Evolutionary conservation across 2,329 filamentous ascomycete genomes (phyloP), one percentile per base, ranked within the genome.

Genomic region (Cladosporium cucumerinum): DNA sequence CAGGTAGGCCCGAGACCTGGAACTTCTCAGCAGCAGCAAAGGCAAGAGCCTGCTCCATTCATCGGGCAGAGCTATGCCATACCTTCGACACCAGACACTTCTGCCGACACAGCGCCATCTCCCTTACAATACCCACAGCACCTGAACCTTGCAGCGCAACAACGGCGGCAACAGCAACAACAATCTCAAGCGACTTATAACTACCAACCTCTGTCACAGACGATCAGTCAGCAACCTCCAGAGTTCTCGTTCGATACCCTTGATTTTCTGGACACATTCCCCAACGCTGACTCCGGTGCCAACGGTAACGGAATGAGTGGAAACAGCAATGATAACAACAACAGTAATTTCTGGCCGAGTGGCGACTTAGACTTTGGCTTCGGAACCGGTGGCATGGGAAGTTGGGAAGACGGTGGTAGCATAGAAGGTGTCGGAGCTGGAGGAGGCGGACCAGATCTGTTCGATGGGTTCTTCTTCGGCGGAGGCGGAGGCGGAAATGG

Each of bases 401-500:
- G 21, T 72, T 82, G 86, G 71, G 86, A 89, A 69, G 88, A 89
- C 26, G 54, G 67, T 28, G 64, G 65, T 25, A 66, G 55, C 16
- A 61, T 65, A 26, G 57, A 52, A 18, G 57, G 57, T 18, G 58
- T 57, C 2, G 65, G 49, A 12, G 63, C 43, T 5, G 58, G 89
- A 25, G 57, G 67, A 21, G 65, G 70, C 3, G 69, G 70, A 49
- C 69, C 81, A 39, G 81, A 83, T 73, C 66, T 82, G 14, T 91
- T 92, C 76, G 89, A 91, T 72, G 86, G 87, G 0, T 91, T 91
- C 74, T 90, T 90, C 78, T 90, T 90, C 73, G 87, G 88, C 0
- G 84, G 83, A 69, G 48, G 74, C 28, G 49, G 30, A n/a, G 30
- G 30, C 6, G 51, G 60, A 6, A 36, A 30, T 16, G 60, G 60